Percentiles rank a stretch among this genome's conserved stretches.
Evolutionary conservation across 108 stramenopile genomes (phyloP).

Genomic region (Stephanodiscus minutulus): DNA sequence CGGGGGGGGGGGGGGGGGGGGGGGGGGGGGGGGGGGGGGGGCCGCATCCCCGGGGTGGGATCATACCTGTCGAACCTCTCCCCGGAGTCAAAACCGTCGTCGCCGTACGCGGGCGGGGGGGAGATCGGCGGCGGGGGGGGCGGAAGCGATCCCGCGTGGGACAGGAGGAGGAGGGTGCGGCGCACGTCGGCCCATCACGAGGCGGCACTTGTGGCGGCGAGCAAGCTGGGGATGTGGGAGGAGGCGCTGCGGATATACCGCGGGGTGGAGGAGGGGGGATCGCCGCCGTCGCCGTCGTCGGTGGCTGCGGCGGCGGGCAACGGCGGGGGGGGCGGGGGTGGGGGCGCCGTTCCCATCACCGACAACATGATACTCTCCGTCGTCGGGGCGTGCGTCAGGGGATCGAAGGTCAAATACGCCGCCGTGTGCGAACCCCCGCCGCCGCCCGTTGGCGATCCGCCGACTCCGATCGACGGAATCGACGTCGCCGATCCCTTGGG

Average conservation of each 20-base stretch:
- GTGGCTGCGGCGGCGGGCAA: conserved; percentile 4
- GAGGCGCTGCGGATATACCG: conserved; percentile 68
- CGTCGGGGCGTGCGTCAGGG: conserved; percentile 61
- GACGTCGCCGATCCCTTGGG: background rate
- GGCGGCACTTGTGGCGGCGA: conserved; percentile 75
- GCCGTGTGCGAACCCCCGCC: conserved; percentile 1
- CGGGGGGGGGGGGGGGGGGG: background rate
- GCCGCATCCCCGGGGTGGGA: background rate
- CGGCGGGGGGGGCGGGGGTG: background rate
- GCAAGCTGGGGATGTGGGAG: conserved; percentile 78
- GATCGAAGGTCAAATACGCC: conserved; percentile 33
- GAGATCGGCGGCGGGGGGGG: background rate
- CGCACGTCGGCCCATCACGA: conserved; percentile 71
- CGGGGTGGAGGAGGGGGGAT: conserved; percentile 35
- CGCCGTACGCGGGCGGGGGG: conserved; percentile 11
- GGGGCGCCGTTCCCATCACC: conserved; percentile 40
- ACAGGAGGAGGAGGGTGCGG: conserved; percentile 38
- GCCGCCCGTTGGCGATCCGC: background rate
- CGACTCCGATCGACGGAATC: background rate
- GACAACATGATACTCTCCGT: conserved; percentile 73
- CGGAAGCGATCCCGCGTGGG: background rate
- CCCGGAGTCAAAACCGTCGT: too few relatives aligned
- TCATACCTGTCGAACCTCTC: too few relatives aligned
- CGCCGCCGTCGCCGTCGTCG: background rate
- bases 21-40: background rate